Base-by-base conservation (phyloP, 2,329 filamentous ascomycete genomes). In the Aspergillus thermomutatus region DNA sequence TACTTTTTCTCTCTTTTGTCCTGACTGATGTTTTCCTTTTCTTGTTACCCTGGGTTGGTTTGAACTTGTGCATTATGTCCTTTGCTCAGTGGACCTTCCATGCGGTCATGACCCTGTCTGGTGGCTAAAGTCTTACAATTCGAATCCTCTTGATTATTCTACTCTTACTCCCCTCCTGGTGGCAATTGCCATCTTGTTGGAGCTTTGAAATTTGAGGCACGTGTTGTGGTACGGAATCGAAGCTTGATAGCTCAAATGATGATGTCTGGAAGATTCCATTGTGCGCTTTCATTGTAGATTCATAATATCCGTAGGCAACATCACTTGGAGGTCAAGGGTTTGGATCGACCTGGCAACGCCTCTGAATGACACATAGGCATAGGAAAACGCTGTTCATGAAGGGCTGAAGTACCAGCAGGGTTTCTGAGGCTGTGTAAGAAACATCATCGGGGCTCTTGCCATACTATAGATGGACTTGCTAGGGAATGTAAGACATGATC, bases 21-120 rank as follows among this genome's bases (percentile, higher is more conserved):
- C 17, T 52, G 50, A 40, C 56, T 60, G 58, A 52, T 60, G 53
- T 56, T 60, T 52, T 55, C 41, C 60, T 58, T 54, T 60, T 60
- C 60, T 62, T 60, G 63, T 63, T 65, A 63, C 55, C 60, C 56
- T 59, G 58, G 60, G 59, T 56, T 56, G 64, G 57, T 59, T 55
- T 55, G 52, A 64, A 57, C 50, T 50, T 63, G 61, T 65, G 63
- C 61, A 60, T 59, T 60, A 65, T 62, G 52, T 45, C 53, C 41
- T 57, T 55, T 54, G 51, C 34, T 49, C 31, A 47, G 34, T 21
- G 47, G 41, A 49, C 46, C 48, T 52, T 8, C 56, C 43, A 46
- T 43, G 19, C 19, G 54, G 57, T 52, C 43, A 54, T 57, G 53
- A 46, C 21, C 19, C 23, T 46, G 51, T 57, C 57, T 57, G 60